Base-by-base conservation (phyloP, 2,329 filamentous ascomycete genomes). In the Aspergillus candidus region DNA sequence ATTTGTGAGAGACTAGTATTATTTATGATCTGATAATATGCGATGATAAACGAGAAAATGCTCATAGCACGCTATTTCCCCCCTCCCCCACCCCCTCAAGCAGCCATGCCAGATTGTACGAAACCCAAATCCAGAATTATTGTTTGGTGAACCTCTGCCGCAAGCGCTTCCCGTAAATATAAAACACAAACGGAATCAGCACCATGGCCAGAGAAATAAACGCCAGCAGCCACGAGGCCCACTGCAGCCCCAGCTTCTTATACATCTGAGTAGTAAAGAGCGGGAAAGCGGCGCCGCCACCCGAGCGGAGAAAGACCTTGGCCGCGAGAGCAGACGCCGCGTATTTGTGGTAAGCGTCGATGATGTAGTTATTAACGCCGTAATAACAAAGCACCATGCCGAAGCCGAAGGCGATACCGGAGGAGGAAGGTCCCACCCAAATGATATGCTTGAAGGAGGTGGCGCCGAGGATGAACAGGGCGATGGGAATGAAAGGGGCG, bases 311-410 rank as follows among this genome's bases (percentile, higher is more conserved):
- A 58, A 74, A 73, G 0, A 71, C 73, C 55, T 72, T 72, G 1
- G 70, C 69, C 1, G 69, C 70, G 12, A 73, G 53, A 1, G 70
- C 69, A 6, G 60, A 66, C 0, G 71, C 71, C 0, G 68, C 66
- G 46, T 68, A 72, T 41, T 57, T 52, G 29, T 67, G 64, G 43
- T 71, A 73, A 35, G 61, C 78, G 53, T 90, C 85, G 43, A 89
- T 82, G 10, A 89, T 77, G 60, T 85, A 84, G 72, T 84, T 84
- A 65, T 83, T 84, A 55, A 81, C 80, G 5, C 81, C 72, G 68
- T 87, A 87, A 74, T 87, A 88, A 17, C 87, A 74, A 69, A 88
- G 85, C 61, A 88, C 86, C 73, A 88, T 86, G 48, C 84, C 84
- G 56, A 86, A 87, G n/a, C 83, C 83, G 38, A 88, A 80, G 6